These are phyloP conservation scores for Danielia oregonensis DNA, from an alignment of 805 yeast genomes.

Conservation along the genomic window DNA sequence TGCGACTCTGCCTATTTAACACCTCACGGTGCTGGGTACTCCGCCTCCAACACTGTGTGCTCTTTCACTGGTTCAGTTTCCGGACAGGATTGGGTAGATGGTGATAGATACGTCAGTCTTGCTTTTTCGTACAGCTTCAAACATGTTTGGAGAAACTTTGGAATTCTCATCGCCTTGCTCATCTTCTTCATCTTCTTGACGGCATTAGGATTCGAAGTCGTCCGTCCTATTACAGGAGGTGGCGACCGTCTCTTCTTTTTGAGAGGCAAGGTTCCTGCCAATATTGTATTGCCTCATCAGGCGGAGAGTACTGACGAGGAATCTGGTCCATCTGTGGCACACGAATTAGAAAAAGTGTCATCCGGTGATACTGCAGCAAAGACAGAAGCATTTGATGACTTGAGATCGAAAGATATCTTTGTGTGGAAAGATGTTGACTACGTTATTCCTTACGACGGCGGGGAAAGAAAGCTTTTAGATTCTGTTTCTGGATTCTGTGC, in stretches of 20 bases:
- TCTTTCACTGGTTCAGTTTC: slow-evolving; percentile 13
- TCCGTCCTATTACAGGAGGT: slow-evolving; percentile 29
- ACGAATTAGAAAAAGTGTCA: slow-evolving; percentile 7
- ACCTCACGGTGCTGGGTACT: slow-evolving; percentile 25
- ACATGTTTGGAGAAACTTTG: slow-evolving; percentile 48
- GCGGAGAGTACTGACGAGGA: slow-evolving; percentile 13
- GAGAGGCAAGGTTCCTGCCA: slow-evolving; percentile 21
- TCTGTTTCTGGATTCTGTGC: slow-evolving; percentile 28
- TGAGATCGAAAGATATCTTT: slow-evolving; percentile 16
- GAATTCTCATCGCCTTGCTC: slow-evolving; percentile 38
- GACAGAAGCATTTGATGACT: slow-evolving; percentile 9
- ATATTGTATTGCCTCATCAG: slow-evolving; percentile 13
- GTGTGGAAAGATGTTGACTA: slow-evolving; percentile 63
- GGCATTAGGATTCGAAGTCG: slow-evolving; percentile 24
- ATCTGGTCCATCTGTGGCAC: slow-evolving; percentile 7
- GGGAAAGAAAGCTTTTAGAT: slow-evolving; percentile 33
- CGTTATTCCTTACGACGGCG: slow-evolving; percentile 47
- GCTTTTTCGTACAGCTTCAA: slow-evolving; percentile 33
- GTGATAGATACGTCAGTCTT: slow-evolving; percentile 33
- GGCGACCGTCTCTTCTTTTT: slow-evolving; percentile 29
- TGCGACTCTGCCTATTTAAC: slow-evolving; percentile 20
- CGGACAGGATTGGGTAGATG: slow-evolving; percentile 15
- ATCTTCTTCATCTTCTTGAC: slow-evolving; percentile 15
- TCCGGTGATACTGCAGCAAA: slow-evolving; percentile 1
- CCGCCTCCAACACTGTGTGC: slow-evolving; percentile 12